Percentiles rank a stretch among this genome's conserved stretches.
phyloP scores from a whole-genome alignment of 1,139 yeast species.

The Martiniozyma asiatica region DNA sequence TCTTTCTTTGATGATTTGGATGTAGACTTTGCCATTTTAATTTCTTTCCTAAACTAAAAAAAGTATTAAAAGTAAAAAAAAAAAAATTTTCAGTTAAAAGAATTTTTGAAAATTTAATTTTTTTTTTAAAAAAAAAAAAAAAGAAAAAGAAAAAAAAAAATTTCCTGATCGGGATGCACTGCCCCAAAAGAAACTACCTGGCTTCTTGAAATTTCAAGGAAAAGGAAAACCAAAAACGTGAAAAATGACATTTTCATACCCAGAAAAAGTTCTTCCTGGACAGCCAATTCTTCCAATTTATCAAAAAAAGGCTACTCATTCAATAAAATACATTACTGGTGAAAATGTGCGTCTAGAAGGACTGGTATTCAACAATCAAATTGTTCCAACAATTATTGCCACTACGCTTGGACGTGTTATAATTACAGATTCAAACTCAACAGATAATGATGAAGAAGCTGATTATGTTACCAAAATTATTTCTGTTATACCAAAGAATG shows the following conservation, averaged over 20 bases:
- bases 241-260: constrained; percentile 12
- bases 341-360: constrained; percentile 27
- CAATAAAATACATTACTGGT: constrained; percentile 34
- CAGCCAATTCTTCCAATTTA: constrained; percentile 42
- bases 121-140: not conserved
- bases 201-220: too few species aligned
- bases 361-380: constrained; percentile 11
- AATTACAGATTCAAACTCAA: constrained; percentile 13
- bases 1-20: constrained; percentile 17
- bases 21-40: constrained; percentile 21
- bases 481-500: constrained; percentile 16
- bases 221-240: too few species aligned
- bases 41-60: constrained; percentile 2
- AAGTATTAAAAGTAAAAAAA: too few species aligned
- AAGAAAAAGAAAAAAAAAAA: not conserved
- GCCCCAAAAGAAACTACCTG: constrained; percentile 5
- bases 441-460: constrained; percentile 6
- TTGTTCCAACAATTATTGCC: constrained; percentile 42
- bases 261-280: constrained; percentile 56
- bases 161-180: constrained; percentile 1
- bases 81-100: constrained; percentile 3
- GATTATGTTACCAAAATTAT: constrained; percentile 11
- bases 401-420: constrained; percentile 53
- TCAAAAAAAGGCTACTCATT: constrained; percentile 10
- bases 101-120: constrained; percentile 4